These are phyloP conservation scores for Phytophthora gonapodyides DNA, from an alignment of 352 stramenopile genomes.

Conservation along the genomic window DNA sequence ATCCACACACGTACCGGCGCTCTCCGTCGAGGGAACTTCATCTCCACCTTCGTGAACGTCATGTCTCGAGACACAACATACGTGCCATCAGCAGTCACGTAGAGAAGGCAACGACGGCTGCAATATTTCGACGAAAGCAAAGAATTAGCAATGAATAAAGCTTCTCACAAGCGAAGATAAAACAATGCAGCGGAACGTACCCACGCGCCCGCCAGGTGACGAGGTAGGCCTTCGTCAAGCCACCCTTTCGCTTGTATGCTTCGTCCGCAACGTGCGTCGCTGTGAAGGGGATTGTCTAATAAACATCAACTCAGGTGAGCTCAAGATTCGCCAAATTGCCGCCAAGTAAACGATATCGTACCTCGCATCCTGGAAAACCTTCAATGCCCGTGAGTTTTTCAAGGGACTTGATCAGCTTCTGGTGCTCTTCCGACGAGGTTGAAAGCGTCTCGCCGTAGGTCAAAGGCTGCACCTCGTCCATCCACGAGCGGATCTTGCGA, in stretches of 20 bases:
- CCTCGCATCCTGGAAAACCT: slow-evolving; percentile 86
- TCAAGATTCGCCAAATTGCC: no score
- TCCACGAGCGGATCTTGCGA: slow-evolving; percentile 88
- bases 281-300: slow-evolving; percentile 82
- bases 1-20: slow-evolving; percentile 45
- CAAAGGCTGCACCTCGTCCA: slow-evolving; percentile 76
- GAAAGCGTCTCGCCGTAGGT: slow-evolving; percentile 64
- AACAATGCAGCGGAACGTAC: slow-evolving; percentile 41
- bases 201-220: slow-evolving; percentile 84
- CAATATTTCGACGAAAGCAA: slow-evolving; percentile 1
- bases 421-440: slow-evolving; percentile 68
- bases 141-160: slow-evolving; percentile 10
- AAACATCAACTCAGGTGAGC: slow-evolving; percentile 7
- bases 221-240: slow-evolving; percentile 81
- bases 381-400: slow-evolving; percentile 73
- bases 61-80: slow-evolving; percentile 85
- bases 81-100: slow-evolving; percentile 63
- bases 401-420: slow-evolving; percentile 51
- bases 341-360: slow-evolving; percentile 20
- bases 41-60: slow-evolving; percentile 87
- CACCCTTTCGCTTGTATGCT: slow-evolving; percentile 72
- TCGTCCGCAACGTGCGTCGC: slow-evolving; percentile 78
- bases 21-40: slow-evolving; percentile 86
- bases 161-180: background rate
- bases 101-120: slow-evolving; percentile 82